phyloP scores from a whole-genome alignment of 805 yeast species.

The Cyberlindnera nakhonratchasimensis region DNA sequence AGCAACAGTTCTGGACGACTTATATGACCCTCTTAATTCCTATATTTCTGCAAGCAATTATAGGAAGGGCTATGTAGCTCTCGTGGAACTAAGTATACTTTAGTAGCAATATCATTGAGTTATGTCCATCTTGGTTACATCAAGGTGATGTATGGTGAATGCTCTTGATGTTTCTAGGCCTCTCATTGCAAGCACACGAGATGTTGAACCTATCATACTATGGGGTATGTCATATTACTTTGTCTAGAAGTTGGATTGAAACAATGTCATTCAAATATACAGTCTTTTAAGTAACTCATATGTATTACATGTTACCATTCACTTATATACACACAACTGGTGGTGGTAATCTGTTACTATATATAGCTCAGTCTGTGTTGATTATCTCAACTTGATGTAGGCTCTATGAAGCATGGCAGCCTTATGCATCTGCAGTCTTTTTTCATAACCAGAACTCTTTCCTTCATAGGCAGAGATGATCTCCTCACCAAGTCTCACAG shows the following conservation, averaged over 20 bases:
- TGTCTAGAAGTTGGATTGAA: too few species aligned
- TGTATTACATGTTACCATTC: neutral
- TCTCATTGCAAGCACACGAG: too few species aligned
- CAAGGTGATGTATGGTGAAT: too few species aligned
- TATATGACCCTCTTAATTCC: neutral
- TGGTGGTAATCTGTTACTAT: neutral
- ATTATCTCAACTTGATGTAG: constrained; percentile 47
- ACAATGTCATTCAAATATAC: too few species aligned
- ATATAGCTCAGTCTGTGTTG: neutral
- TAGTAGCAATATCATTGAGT: too few species aligned
- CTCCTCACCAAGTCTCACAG: constrained; percentile 91
- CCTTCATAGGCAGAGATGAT: constrained; percentile 74
- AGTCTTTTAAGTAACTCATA: neutral
- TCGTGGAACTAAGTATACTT: too few species aligned
- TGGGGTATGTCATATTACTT: too few species aligned
- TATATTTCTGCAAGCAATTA: too few species aligned
- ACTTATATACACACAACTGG: neutral
- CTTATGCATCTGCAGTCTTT: constrained; percentile 78
- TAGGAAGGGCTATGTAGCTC: too few species aligned
- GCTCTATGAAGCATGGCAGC: constrained; percentile 88
- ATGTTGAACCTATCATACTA: too few species aligned
- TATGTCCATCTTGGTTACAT: too few species aligned
- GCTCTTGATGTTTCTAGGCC: too few species aligned
- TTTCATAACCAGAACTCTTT: constrained; percentile 78
- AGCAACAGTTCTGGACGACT: neutral